phyloP scores from a whole-genome alignment of 2,329 filamentous ascomycete genomes.

The Ilyonectria destructans region DNA sequence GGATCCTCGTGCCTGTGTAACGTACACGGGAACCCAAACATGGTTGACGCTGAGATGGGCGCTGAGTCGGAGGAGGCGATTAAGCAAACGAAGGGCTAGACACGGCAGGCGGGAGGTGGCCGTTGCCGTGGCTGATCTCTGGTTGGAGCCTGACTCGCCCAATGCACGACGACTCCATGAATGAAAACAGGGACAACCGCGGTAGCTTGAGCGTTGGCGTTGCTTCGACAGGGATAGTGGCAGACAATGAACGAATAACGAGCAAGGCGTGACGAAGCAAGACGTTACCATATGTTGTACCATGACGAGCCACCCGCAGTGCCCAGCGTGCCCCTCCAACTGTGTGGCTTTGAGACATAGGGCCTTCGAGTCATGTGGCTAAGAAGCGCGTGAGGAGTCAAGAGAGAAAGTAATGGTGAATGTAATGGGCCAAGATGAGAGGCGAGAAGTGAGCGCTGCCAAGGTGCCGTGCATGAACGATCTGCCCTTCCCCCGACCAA shows the following conservation, averaged over 20 bases:
- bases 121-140: background rate
- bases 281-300: background rate
- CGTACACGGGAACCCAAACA: background rate
- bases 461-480: conserved; percentile 1
- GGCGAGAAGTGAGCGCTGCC: background rate
- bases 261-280: background rate
- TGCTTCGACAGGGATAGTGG: background rate
- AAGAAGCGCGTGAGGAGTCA: background rate
- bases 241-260: background rate
- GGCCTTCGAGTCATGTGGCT: background rate
- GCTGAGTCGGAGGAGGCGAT: background rate
- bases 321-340: background rate
- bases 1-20: background rate
- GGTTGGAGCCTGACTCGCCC: conserved; percentile 12
- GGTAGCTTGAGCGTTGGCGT: background rate
- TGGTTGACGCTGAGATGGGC: conserved; percentile 2
- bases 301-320: background rate
- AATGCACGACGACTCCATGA: conserved; percentile 5
- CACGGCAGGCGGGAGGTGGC: conserved; percentile 1
- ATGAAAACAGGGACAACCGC: conserved; percentile 2
- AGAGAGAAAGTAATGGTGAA: background rate
- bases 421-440: background rate
- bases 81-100: background rate
- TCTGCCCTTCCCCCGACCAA: background rate
- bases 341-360: background rate